These are phyloP conservation scores for Pulveroboletus sp. DNA, from an alignment of 768 basidiomycete genomes.

Conservation along the genomic window DNA sequence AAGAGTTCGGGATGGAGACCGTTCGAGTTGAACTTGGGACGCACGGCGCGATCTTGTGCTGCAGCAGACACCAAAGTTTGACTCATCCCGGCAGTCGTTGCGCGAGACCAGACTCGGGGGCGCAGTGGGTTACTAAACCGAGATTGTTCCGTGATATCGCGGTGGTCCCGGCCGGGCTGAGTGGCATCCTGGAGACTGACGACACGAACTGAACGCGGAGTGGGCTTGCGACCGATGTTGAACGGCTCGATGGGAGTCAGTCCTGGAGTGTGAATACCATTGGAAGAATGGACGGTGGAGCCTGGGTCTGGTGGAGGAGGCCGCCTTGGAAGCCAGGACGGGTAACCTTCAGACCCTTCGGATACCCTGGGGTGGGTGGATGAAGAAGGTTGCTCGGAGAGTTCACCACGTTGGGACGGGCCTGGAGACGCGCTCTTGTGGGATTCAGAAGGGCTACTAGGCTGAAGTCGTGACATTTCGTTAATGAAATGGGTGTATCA, in stretches of 20 bases:
- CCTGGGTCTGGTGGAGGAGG: conserved; percentile 75
- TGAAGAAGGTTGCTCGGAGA: conserved; percentile 35
- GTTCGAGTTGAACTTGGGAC: conserved; percentile 65
- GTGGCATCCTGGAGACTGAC: conserved; percentile 62
- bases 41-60: conserved; percentile 35
- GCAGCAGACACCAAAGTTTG: conserved; percentile 44
- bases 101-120: conserved; percentile 58
- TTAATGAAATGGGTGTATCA: conserved; percentile 29
- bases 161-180: conserved; percentile 39
- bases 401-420: conserved; percentile 25
- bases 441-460: conserved; percentile 27
- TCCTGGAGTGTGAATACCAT: conserved; percentile 36
- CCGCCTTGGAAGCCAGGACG: conserved; percentile 79
- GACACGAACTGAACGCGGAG: conserved; percentile 79
- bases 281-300: conserved; percentile 63
- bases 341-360: conserved; percentile 66
- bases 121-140: conserved; percentile 39
- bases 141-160: conserved; percentile 52
- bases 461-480: conserved; percentile 38
- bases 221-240: conserved; percentile 67
- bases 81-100: conserved; percentile 43
- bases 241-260: conserved; percentile 30
- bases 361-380: conserved; percentile 33
- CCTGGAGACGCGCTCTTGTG: conserved; percentile 28
- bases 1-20: conserved; percentile 69